Base-by-base conservation (phyloP, 2,329 filamentous ascomycete species). In the Huntiella savannae region DNA sequence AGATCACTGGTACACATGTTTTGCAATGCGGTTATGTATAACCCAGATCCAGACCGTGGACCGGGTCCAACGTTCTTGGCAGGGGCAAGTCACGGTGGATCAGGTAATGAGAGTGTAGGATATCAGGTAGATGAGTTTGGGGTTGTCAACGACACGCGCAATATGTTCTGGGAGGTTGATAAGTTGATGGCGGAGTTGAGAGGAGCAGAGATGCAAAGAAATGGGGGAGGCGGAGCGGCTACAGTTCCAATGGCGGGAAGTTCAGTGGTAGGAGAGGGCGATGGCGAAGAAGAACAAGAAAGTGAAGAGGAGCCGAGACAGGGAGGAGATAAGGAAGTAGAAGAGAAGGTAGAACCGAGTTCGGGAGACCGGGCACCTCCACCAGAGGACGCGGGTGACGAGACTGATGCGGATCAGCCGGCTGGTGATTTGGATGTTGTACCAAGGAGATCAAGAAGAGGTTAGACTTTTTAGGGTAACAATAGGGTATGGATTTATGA, bases 1-100 rank as follows among this genome's bases (percentile, higher is more conserved):
- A 84, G 86, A 53, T 88, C 96, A 59, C 67, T 96, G 8, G 84
- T 92, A 55, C 82, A 92, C 55, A 95, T 96, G 83, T 94, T 96
- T 60, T 85, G 86, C 53, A 96, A 96, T 56, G 88, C 91, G 13
- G 82, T 95, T 61, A 96, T 98, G 91, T 98, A 94, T 67, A 96
- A 96, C 55, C 78, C 82, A 0, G 84, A 93, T 51, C 77, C 80
- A 0, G 69, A 82, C 53, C 73, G 79, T 19, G 80, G 81, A 0
- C 75, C 80, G 7, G 79, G 79, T 0, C 66, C 70, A 2, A 64
- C 69, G 0, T 82, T 86, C 52, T 59, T 73, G 55, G 62, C 64
- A 47, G 56, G 63, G 36, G 43, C 44, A 12, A 56, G 63, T 37
- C 56, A 58, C 54, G 63, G 61, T 38, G 48, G 50, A 11, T 43